phyloP scores from a whole-genome alignment of 768 basidiomycete species.

The Daedaleopsis nitida region DNA sequence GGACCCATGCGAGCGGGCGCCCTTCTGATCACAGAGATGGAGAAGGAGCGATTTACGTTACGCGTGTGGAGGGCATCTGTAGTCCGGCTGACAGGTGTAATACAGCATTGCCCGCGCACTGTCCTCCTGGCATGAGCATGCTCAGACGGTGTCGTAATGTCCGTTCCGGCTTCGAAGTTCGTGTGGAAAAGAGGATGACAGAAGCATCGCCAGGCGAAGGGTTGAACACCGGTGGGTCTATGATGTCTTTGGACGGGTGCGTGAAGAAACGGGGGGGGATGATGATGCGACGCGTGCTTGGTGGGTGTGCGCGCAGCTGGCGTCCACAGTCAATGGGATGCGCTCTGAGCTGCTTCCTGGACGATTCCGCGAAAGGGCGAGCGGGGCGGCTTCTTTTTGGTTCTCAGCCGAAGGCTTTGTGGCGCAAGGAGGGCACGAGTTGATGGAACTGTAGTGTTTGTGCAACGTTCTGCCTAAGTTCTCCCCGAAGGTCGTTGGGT shows the following conservation, averaged over 20 bases:
- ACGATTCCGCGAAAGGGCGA: not conserved
- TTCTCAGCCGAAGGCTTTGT: conserved; percentile 19
- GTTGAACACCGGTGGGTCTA: conserved; percentile 2
- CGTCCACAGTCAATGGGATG: too few relatives aligned
- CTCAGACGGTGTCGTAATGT: conserved; percentile 12
- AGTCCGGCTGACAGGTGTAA: conserved; percentile 9
- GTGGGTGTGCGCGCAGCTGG: conserved; percentile 5
- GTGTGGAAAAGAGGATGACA: conserved; percentile 11
- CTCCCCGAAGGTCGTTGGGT: conserved; percentile 7
- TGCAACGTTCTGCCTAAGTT: not conserved
- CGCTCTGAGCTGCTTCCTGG: not conserved
- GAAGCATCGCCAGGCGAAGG: conserved; percentile 2
- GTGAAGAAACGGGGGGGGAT: not conserved
- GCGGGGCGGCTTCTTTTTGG: not conserved
- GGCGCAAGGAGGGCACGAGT: conserved; percentile 19
- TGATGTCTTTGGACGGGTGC: conserved; percentile 6
- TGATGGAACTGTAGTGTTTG: conserved; percentile 18
- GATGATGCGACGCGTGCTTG: conserved; percentile 1
- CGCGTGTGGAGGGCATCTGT: conserved; percentile 6
- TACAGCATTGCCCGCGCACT: conserved; percentile 7
- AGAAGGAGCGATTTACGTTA: conserved; percentile 20
- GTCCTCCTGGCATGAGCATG: conserved; percentile 8
- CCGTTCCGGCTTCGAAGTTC: conserved; percentile 8
- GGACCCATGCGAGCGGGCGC: conserved; percentile 3
- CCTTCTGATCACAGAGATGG: conserved; percentile 13